Evolutionary conservation across 129 eudicot genomes (phyloP), one percentile per base, ranked within the genome.

Genomic region (Lactuca saligna): DNA sequence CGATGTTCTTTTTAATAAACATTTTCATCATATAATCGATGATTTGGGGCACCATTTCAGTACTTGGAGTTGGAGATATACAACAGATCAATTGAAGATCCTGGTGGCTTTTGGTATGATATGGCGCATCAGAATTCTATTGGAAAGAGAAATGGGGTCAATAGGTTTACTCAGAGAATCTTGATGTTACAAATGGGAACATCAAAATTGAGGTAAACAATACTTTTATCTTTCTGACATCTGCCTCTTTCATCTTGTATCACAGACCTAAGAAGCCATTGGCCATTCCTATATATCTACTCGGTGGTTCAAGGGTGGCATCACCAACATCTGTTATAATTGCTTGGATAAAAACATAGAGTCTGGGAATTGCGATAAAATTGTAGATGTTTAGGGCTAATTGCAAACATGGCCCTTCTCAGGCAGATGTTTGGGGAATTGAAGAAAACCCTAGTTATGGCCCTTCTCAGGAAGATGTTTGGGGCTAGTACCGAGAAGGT

Each of bases 401-500:
- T 25, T 25, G 29, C 29, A 25, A 25, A 25, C 29, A 25, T 25
- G 29, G 29, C 29, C 29, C 29, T 25, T 25, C 29, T 25, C 29
- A 25, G 29, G 29, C 2, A 25, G 1, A 25, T 25, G 29, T 25
- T 25, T 25, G 29, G 29, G 29, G 29, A 25, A 25, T 25, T 25
- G 48, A 92, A 92, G 87, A 92, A 92, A 78, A 92, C 98, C 86
- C 98, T 92, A 78, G 84, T 92, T n/a, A 88, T 88, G 98, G 98
- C 96, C 14, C 88, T 92, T 73, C 89, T 88, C 56, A 79, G 98
- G 61, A 91, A 92, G 83, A 92, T 92, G 86, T 92, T 88, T 77
- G 98, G 98, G 14, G 74, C 98, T 66, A 74, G 98, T 59, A 91
- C 91, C 4, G 96, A 92, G 56, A 92, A 92, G 98, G 98, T 80